Conservation (phyloP, 306 rosid species). For the Castanopsis chinensis region DNA sequence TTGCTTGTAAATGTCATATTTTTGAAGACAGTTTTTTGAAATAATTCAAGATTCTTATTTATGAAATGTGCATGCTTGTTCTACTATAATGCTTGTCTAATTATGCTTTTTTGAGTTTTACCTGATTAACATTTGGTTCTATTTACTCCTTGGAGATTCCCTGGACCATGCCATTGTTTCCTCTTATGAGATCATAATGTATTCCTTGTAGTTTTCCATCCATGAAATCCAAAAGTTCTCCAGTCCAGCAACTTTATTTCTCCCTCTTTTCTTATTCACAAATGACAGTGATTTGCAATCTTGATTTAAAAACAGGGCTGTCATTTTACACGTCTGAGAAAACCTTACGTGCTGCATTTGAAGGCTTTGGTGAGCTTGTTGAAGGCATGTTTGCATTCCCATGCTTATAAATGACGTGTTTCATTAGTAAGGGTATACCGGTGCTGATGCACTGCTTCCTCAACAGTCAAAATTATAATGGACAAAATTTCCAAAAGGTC, state of each 20-base stretch:
- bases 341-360: conserved; percentile 49
- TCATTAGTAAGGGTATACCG: background rate
- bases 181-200: background rate
- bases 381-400: conserved; percentile 46
- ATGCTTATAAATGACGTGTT: background rate
- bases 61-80: background rate
- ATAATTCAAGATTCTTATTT: background rate
- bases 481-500: conserved; percentile 95
- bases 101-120: background rate
- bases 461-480: conserved; percentile 71
- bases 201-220: background rate
- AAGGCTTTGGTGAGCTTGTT: conserved; percentile 58
- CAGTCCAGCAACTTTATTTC: background rate
- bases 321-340: conserved; percentile 61
- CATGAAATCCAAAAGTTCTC: background rate
- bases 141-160: background rate
- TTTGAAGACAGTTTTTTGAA: background rate
- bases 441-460: conserved; percentile 25
- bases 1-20: background rate
- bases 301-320: conserved; percentile 29
- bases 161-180: background rate
- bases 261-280: background rate
- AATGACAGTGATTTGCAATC: background rate
- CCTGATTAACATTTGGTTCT: background rate
- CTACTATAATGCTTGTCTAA: background rate